phyloP scores from a whole-genome alignment of 169 alveolate genomes.

The Babesia sp. region DNA sequence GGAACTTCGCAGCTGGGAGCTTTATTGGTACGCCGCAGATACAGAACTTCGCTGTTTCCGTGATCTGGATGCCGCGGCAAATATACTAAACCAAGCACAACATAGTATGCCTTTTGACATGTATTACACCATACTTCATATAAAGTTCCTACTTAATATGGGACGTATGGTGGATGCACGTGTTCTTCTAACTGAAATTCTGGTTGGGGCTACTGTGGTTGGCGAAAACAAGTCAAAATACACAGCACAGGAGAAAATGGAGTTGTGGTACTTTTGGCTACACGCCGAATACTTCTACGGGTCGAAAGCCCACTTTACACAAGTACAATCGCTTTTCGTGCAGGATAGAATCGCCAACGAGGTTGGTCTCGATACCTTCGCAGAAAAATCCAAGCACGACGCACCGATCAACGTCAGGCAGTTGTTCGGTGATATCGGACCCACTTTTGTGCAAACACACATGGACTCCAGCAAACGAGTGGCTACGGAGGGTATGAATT shows the following conservation, averaged over 20 bases:
- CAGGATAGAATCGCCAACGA: constrained; percentile 21
- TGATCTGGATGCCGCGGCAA: constrained; percentile 34
- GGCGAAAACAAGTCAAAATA: constrained; percentile 44
- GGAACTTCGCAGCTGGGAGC: constrained; percentile 58
- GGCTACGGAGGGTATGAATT: constrained; percentile 25
- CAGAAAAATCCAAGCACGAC: constrained; percentile 27
- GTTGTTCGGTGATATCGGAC: constrained; percentile 46
- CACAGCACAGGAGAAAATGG: constrained; percentile 27
- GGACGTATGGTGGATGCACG: constrained; percentile 47
- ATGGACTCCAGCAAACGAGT: constrained; percentile 40
- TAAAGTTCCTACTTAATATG: constrained; percentile 42
- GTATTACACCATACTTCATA: constrained; percentile 48
- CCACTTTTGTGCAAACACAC: constrained; percentile 22
- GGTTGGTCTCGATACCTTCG: constrained; percentile 56
- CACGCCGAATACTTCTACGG: constrained; percentile 61
- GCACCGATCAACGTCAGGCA: background rate
- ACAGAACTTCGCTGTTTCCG: constrained; percentile 59
- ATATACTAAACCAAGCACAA: constrained; percentile 47
- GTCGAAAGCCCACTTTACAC: constrained; percentile 22
- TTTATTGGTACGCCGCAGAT: constrained; percentile 64
- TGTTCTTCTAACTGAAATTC: constrained; percentile 29
- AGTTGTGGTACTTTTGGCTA: constrained; percentile 59
- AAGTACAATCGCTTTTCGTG: constrained; percentile 32
- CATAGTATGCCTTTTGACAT: constrained; percentile 47
- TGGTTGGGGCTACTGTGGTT: constrained; percentile 22